phyloP scores from a whole-genome alignment of 257 asterid genomes.

The Paraleonurus japonicus region DNA sequence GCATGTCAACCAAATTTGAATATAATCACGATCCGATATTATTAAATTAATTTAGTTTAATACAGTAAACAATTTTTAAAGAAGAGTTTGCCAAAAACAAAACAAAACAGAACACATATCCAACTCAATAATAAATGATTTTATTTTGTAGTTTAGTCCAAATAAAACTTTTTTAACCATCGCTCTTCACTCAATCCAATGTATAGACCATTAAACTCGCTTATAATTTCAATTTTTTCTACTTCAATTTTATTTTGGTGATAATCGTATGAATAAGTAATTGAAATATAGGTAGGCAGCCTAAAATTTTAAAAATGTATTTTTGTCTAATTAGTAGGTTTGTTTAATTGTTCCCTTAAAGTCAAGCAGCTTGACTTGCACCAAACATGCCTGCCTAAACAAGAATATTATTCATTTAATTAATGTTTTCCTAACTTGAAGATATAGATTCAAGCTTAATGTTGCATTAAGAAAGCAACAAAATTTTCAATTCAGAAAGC shows the following conservation, averaged over 20 bases:
- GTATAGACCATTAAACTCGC: not conserved
- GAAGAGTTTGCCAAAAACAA: too few species aligned
- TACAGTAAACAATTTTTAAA: too few species aligned
- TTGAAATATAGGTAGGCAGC: not conserved
- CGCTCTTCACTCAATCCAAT: not conserved
- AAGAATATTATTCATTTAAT: not conserved
- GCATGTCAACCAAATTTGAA: too few species aligned
- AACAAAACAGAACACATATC: too few species aligned
- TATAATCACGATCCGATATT: too few species aligned
- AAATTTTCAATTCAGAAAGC: not conserved
- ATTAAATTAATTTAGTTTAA: too few species aligned
- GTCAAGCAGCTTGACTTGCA: slow-evolving; percentile 45
- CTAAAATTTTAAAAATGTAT: slow-evolving; percentile 7
- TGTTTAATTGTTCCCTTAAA: slow-evolving; percentile 41
- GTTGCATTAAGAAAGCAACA: not conserved
- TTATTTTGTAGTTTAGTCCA: not conserved
- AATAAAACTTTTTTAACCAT: not conserved
- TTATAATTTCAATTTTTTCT: not conserved
- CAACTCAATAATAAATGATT: too few species aligned
- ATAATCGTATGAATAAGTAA: not conserved
- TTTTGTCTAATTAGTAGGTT: slow-evolving; percentile 38
- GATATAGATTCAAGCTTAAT: not conserved
- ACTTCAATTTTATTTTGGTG: too few species aligned
- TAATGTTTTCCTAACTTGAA: not conserved
- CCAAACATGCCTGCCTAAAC: slow-evolving; percentile 19